These are phyloP conservation scores for Cinchona pubescens DNA, from an alignment of 257 asterid species.

Conservation along the genomic window DNA sequence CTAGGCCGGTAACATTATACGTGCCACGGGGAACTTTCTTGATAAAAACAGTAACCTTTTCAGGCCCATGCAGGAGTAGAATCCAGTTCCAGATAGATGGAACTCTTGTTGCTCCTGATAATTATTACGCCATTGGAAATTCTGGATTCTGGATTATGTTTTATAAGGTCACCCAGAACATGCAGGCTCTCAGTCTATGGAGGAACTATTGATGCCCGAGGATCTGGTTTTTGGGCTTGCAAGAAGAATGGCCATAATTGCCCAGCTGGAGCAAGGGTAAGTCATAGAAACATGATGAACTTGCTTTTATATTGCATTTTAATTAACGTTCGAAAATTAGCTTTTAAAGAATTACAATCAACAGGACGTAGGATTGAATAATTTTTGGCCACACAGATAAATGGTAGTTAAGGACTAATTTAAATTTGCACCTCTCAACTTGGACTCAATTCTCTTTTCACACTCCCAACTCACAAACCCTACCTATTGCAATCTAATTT, in stretches of 20 bases:
- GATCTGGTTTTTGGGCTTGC: conserved; percentile 57
- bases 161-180: conserved; percentile 57
- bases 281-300: too few species aligned
- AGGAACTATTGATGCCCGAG: conserved; percentile 68
- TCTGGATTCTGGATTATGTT: conserved; percentile 62
- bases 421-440: too few species aligned
- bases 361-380: too few species aligned
- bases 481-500: too few species aligned
- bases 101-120: conserved; percentile 55
- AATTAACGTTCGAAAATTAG: too few species aligned
- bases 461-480: too few species aligned
- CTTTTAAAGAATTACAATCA: too few species aligned
- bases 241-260: conserved; percentile 36
- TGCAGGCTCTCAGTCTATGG: conserved; percentile 47
- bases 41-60: conserved; percentile 38
- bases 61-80: conserved; percentile 61
- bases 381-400: too few species aligned
- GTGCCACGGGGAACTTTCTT: conserved; percentile 56
- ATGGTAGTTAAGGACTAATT: too few species aligned
- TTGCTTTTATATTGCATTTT: too few species aligned
- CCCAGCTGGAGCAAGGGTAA: conserved; percentile 69
- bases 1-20: conserved; percentile 42
- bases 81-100: conserved; percentile 51
- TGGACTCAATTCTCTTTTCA: too few species aligned
- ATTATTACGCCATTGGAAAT: conserved; percentile 41